Conservation (phyloP, 1,139 yeast species). For the Nakaseomyces sp. region DNA sequence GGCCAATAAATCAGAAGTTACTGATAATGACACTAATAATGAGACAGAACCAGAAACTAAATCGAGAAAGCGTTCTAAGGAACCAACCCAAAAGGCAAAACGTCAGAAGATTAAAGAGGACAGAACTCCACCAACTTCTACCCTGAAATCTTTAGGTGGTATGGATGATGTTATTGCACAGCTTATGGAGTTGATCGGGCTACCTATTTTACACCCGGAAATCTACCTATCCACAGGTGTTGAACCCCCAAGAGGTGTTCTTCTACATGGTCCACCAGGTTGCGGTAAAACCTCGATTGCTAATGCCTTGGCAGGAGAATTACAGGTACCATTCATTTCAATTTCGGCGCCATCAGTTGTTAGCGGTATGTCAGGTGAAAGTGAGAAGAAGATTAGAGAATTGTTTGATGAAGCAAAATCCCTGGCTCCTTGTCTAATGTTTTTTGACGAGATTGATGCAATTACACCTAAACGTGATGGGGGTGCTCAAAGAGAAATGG, state of each 20-base stretch:
- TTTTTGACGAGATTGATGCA: conserved; percentile 95
- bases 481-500: conserved; percentile 98
- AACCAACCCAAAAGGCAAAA: conserved; percentile 27
- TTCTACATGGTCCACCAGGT: conserved; percentile 97
- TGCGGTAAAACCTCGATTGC: conserved; percentile 98
- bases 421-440: conserved; percentile 85
- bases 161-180: conserved; percentile 76
- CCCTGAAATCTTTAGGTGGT: conserved; percentile 77
- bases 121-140: conserved; percentile 60
- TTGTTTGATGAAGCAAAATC: conserved; percentile 86
- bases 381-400: conserved; percentile 88
- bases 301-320: conserved; percentile 89
- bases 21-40: conserved; percentile 12
- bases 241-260: conserved; percentile 94
- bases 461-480: conserved; percentile 93
- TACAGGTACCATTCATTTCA: conserved; percentile 84
- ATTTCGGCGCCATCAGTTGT: conserved; percentile 94
- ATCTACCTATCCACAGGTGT: conserved; percentile 81
- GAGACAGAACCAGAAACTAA: conserved; percentile 17
- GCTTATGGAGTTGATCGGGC: conserved; percentile 78
- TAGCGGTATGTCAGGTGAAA: conserved; percentile 99
- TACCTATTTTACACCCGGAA: conserved; percentile 91
- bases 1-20: conserved; percentile 35
- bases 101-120: conserved; percentile 39
- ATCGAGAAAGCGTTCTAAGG: conserved; percentile 28